Conservation (phyloP, 441 rosid species). For the Euphorbia schlechtendalii region DNA sequence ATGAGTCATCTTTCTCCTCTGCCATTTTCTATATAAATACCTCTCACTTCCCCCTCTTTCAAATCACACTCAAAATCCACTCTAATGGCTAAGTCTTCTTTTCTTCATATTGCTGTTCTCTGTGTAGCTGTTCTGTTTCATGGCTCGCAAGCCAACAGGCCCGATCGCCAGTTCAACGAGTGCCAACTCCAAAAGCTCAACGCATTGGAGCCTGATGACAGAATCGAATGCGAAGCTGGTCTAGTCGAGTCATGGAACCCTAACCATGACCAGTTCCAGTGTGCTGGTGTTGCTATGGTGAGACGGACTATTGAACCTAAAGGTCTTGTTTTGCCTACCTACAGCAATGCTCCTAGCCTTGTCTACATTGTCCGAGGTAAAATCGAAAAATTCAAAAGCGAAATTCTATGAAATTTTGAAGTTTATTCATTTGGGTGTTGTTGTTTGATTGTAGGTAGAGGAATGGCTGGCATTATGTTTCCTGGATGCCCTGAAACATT, state of each 20-base stretch:
- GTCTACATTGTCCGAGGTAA: conserved; percentile 40
- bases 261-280: conserved; percentile 31
- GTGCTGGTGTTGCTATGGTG: conserved; percentile 35
- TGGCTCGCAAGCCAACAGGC: conserved; percentile 28
- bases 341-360: conserved; percentile 29
- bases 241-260: conserved; percentile 32
- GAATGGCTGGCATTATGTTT: conserved; percentile 20
- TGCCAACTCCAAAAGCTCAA: conserved; percentile 50
- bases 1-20: not conserved
- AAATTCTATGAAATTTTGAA: no score
- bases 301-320: conserved; percentile 26
- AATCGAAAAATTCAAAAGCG: no score
- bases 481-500: conserved; percentile 40
- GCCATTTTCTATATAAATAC: conserved; percentile 26
- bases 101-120: conserved; percentile 28
- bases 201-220: conserved; percentile 45
- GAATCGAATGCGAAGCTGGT: conserved; percentile 40
- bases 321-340: conserved; percentile 26
- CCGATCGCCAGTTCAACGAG: conserved; percentile 27
- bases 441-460: conserved; percentile 20
- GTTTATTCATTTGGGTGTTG: no score
- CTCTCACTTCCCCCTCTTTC: conserved; percentile 12
- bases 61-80: conserved; percentile 5
- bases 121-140: conserved; percentile 29
- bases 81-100: conserved; percentile 25